phyloP scores from a whole-genome alignment of 257 asterid species.

The Apocynum venetum region DNA sequence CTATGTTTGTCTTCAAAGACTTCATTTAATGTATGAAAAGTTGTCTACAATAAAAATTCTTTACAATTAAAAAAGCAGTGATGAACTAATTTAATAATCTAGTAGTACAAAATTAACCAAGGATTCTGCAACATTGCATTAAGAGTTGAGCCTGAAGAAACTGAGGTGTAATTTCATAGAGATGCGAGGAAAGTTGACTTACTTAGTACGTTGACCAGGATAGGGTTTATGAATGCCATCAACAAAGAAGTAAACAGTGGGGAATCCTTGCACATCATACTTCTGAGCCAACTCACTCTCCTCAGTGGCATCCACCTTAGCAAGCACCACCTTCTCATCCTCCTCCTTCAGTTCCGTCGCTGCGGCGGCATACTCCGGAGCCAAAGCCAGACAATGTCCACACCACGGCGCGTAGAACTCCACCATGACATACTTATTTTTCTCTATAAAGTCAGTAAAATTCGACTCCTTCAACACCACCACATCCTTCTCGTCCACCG shows the following conservation, averaged over 20 bases:
- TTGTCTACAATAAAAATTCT: background rate
- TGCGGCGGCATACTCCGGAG: slow-evolving; percentile 97
- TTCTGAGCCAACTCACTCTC: slow-evolving; percentile 68
- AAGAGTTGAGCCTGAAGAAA: background rate
- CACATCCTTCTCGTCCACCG: slow-evolving; percentile 80
- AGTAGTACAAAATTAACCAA: background rate
- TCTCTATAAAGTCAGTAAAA: slow-evolving; percentile 60
- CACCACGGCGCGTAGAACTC: slow-evolving; percentile 99
- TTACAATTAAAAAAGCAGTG: background rate
- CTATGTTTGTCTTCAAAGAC: background rate
- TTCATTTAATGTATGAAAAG: background rate
- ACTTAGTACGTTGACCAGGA: slow-evolving; percentile 78
- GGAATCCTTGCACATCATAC: slow-evolving; percentile 78
- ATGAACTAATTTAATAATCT: background rate
- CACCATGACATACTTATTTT: slow-evolving; percentile 80
- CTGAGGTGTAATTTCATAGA: background rate
- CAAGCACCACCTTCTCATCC: slow-evolving; percentile 60
- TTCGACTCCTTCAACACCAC: slow-evolving; percentile 65
- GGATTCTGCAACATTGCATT: background rate
- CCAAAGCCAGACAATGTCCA: slow-evolving; percentile 79
- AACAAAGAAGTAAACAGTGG: slow-evolving; percentile 68
- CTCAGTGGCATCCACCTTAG: slow-evolving; percentile 86
- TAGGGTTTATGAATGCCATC: slow-evolving; percentile 77
- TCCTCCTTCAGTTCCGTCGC: slow-evolving; percentile 71
- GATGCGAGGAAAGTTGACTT: slow-evolving; percentile 25